Percentiles rank a stretch among this genome's conserved stretches.
Evolutionary conservation across 371 early-diverging fungal genomes (phyloP).

Genomic region (Mucor circinelloides): DNA sequence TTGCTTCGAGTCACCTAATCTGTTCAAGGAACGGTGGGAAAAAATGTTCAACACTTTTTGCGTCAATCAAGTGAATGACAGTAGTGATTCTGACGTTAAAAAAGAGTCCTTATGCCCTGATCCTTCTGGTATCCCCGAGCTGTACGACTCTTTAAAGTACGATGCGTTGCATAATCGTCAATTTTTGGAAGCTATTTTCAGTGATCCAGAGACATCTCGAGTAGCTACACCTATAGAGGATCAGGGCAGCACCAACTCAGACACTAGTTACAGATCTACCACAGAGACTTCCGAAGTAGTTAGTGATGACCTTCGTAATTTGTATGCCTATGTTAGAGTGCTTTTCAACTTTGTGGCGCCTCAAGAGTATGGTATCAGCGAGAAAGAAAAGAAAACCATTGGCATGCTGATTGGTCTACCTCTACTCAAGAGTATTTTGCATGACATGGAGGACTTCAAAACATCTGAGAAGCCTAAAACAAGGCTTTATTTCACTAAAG

Average conservation of each 20-base stretch:
- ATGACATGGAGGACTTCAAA: conserved; percentile 71
- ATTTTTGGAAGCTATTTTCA: conserved; percentile 76
- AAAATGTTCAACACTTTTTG: conserved; percentile 90
- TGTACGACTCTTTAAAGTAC: conserved; percentile 95
- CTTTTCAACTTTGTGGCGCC: conserved; percentile 95
- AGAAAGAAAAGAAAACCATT: conserved; percentile 84
- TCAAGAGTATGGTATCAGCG: conserved; percentile 89
- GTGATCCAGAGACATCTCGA: conserved; percentile 19
- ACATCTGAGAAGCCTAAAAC: conserved; percentile 66
- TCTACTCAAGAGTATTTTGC: conserved; percentile 75
- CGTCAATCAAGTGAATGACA: neutral
- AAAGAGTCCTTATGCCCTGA: conserved; percentile 48
- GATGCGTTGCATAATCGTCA: conserved; percentile 93
- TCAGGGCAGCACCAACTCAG: neutral
- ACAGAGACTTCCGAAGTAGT: neutral
- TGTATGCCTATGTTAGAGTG: conserved; percentile 82
- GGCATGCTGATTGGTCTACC: conserved; percentile 81
- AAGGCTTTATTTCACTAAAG: conserved; percentile 95
- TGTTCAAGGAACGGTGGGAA: conserved; percentile 95
- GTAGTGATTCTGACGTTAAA: conserved; percentile 18
- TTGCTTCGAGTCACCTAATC: conserved; percentile 73
- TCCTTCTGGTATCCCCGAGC: conserved; percentile 89
- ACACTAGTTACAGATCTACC: neutral
- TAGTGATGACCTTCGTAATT: conserved; percentile 41
- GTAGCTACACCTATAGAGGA: neutral